Percentiles rank a stretch among this genome's conserved stretches.
Evolutionary conservation across 495 filamentous ascomycete genomes (phyloP).

Genomic region (Chaetomidium leptoderma): DNA sequence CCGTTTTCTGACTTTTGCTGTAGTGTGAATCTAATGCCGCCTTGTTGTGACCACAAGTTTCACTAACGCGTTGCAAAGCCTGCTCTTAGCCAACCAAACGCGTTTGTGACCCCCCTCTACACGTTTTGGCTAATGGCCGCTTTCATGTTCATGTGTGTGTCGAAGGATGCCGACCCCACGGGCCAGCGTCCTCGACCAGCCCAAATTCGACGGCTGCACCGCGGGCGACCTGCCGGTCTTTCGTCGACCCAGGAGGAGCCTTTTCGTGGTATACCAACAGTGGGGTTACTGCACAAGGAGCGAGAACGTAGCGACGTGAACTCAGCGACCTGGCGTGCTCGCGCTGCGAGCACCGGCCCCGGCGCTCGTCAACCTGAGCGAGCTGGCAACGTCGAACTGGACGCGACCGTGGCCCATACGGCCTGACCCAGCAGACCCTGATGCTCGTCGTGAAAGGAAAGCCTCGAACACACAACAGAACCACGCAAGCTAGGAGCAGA

Average conservation of each 20-base stretch:
- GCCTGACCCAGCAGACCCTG: slow-evolving; percentile 5
- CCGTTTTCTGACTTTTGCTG: neutral
- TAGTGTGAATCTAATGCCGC: slow-evolving; percentile 2
- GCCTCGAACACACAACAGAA: slow-evolving; percentile 3
- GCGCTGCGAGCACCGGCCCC: slow-evolving; percentile 8
- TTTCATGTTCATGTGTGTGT: slow-evolving; percentile 10
- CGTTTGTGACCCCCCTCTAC: slow-evolving; percentile 6
- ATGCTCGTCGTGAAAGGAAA: slow-evolving; percentile 10
- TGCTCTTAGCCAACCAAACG: slow-evolving; percentile 1
- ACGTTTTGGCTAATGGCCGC: slow-evolving; percentile 8
- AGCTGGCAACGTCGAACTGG: slow-evolving; percentile 8
- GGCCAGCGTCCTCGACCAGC: slow-evolving; percentile 1
- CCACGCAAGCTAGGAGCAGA: slow-evolving; percentile 6
- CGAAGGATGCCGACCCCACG: slow-evolving; percentile 10
- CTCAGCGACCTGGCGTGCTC: slow-evolving; percentile 11
- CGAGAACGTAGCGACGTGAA: slow-evolving; percentile 7
- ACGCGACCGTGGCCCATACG: slow-evolving; percentile 8
- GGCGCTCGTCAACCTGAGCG: slow-evolving; percentile 10
- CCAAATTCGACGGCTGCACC: slow-evolving; percentile 9
- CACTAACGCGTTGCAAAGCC: neutral
- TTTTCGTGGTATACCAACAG: slow-evolving; percentile 2
- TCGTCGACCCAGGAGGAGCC: neutral
- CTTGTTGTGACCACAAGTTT: slow-evolving; percentile 1
- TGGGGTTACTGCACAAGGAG: slow-evolving; percentile 5
- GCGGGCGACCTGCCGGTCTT: slow-evolving; percentile 2